Evolutionary conservation across 148 eudicot genomes (phyloP), one percentile per base, ranked within the genome.

Genomic region (Fagopyrum esculentum): DNA sequence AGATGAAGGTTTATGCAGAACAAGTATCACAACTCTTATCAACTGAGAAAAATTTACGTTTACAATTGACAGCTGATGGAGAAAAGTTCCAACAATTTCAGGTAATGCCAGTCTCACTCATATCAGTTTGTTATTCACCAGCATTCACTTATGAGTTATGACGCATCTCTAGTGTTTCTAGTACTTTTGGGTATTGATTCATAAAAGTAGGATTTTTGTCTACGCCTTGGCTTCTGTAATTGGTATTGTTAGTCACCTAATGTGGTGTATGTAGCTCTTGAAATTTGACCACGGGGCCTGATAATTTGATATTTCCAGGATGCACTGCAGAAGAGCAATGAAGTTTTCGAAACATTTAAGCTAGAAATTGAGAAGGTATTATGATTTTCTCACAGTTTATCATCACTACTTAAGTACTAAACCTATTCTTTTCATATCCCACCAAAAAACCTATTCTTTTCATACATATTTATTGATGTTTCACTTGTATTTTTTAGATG

Each of bases 21-120:
- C 94, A 95, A 83, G 86, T 95, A 81, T 87, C 97, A 73, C 91
- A 87, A 78, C 81, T 87, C 44, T 81, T 90, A 79, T 89, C 86
- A 80, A 95, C 97, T 73, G 97, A 95, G 78, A 90, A 92, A 82
- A 88, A 83, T 85, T 77, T 95, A 78, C 89, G 99, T 60, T 82
- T 83, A 74, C 99, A 95, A 75, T 89, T 95, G 73, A 87, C 91
- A 60, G 92, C 97, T 69, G 99, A 95, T 77, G 97, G 97, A 54
- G 97, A 90, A 85, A 95, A 95, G 63, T 95, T 95, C 80, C 99
- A 95, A 76, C 97, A 95, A 72, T 95, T 95, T 72, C 98, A 95
- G 90, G 97, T 91, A 77, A 81, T 63, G 15, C 44, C 44, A 29
- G 69, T 44, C 16, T 63, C 69, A 30, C 69, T 29, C 11, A 5